Evolutionary conservation across 495 filamentous ascomycete genomes (phyloP).

Genomic region (Rusavskia elegans): DNA sequence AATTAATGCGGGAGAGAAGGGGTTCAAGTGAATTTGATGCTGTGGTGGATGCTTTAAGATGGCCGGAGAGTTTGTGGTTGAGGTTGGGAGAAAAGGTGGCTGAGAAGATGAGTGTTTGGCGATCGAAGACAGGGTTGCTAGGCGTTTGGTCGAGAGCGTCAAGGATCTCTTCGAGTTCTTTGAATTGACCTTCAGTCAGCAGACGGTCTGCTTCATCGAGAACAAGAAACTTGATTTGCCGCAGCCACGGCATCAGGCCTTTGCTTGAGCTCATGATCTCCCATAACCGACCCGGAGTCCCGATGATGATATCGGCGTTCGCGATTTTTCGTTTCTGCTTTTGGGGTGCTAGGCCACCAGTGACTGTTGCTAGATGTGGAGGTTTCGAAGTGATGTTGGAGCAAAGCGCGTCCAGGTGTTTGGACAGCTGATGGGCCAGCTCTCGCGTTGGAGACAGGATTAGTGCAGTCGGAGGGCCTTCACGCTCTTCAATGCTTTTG

Average conservation of each 20-base stretch:
- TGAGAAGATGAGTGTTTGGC: slow-evolving; percentile 91
- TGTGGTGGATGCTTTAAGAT: slow-evolving; percentile 45
- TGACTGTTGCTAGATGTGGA: slow-evolving; percentile 63
- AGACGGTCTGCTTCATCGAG: slow-evolving; percentile 91
- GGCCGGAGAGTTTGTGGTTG: slow-evolving; percentile 78
- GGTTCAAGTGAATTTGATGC: slow-evolving; percentile 80
- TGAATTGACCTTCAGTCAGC: slow-evolving; percentile 84
- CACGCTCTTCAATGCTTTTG: not conserved
- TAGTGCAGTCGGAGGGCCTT: slow-evolving; percentile 51
- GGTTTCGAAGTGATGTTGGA: slow-evolving; percentile 36
- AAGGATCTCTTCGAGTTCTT: slow-evolving; percentile 79
- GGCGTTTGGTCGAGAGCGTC: slow-evolving; percentile 35
- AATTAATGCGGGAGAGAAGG: slow-evolving; percentile 77
- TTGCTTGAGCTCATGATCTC: slow-evolving; percentile 62
- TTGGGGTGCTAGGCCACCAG: slow-evolving; percentile 78
- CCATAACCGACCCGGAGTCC: slow-evolving; percentile 87
- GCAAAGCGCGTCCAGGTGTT: slow-evolving; percentile 63
- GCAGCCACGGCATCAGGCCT: slow-evolving; percentile 47
- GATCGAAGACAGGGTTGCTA: slow-evolving; percentile 9
- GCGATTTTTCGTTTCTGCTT: slow-evolving; percentile 75
- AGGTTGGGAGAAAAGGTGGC: slow-evolving; percentile 85
- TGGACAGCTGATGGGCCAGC: slow-evolving; percentile 74
- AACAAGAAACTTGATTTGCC: slow-evolving; percentile 62
- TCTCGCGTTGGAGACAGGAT: slow-evolving; percentile 86
- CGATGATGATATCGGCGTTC: slow-evolving; percentile 71